Conservation (phyloP, 768 basidiomycete genomes). For the Boletus barrowsii region DNA sequence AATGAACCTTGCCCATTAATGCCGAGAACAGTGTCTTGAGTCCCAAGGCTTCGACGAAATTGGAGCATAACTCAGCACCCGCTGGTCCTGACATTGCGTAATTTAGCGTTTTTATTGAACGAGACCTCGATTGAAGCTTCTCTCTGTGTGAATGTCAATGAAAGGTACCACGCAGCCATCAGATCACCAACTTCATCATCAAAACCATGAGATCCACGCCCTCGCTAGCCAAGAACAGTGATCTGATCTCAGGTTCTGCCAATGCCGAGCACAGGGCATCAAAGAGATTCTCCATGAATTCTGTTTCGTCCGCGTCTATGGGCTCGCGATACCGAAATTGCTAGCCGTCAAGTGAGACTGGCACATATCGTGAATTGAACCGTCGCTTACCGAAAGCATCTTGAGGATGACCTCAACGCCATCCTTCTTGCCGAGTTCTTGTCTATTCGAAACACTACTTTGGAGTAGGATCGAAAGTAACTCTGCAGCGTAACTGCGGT, state of each 20-base stretch:
- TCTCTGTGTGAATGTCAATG: constrained; percentile 49
- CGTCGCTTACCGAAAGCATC: constrained; percentile 68
- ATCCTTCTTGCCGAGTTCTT: constrained; percentile 65
- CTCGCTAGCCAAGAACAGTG: constrained; percentile 82
- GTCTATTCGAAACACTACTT: constrained; percentile 62
- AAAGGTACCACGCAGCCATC: background rate
- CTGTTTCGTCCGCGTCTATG: constrained; percentile 81
- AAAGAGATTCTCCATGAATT: constrained; percentile 98
- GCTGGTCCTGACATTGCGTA: constrained; percentile 82
- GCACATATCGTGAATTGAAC: background rate
- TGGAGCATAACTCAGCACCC: constrained; percentile 68
- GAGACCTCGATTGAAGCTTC: constrained; percentile 73
- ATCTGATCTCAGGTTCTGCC: constrained; percentile 74
- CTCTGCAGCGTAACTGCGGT: constrained; percentile 91
- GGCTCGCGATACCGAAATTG: constrained; percentile 88
- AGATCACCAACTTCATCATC: constrained; percentile 83
- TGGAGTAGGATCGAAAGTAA: constrained; percentile 89
- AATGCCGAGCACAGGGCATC: constrained; percentile 86
- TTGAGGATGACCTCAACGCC: constrained; percentile 78
- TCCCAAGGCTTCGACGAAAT: constrained; percentile 84
- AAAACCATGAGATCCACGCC: constrained; percentile 97
- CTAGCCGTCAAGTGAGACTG: constrained; percentile 38
- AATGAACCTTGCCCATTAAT: constrained; percentile 88
- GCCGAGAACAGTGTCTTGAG: constrained; percentile 87
- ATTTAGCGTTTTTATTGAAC: constrained; percentile 88